Evolutionary conservation across 2,329 filamentous ascomycete genomes (phyloP), one percentile per base, ranked within the genome.

Genomic region (Grosmannia huntii): DNA sequence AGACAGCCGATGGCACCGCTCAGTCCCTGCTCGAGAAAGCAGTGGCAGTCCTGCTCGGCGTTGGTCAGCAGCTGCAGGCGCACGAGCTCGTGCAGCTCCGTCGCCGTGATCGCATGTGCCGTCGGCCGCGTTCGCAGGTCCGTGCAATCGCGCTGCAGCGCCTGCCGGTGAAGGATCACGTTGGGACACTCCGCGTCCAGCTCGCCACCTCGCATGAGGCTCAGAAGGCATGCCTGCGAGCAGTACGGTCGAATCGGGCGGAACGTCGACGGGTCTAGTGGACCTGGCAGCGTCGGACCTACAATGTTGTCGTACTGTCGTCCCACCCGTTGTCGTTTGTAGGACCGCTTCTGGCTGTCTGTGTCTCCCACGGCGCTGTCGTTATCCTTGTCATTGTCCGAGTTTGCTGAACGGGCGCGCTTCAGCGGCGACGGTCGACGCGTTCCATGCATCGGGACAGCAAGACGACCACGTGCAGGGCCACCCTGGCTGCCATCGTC

Each of bases 1-100:
- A 64, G 55, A 23, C 25, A 57, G 21, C 58, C 60, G 27, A 57
- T 60, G 19, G 54, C 44, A 33, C 62, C 62, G 19, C 6, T 19
- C 19, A 51, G 12, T 21, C 57, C 54, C 33, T 48, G 27, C 2
- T 56, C 51, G 6, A 60, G 46, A 23, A 28, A 57, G 52, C 60
- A 55, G 23, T 59, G 19, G 55, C 55, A 59, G 49, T 61, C 60
- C 28, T 57, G 50, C 44, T 57, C 57, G 11, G 56, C 56, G 52
- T 61, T 57, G 36, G 41, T 52, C 21, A 54, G 52, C 16, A 61
- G 57, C 55, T 61, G 60, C 36, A 57, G 31, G 11, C 49, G 55
- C 3, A 57, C 49, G 16, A 56, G 46, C 44, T 51, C 46, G 28
- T n/a, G 31, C 44, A 56, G 28, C 44, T 56, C 46, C 1, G 16